Base-by-base conservation (phyloP, 169 alveolate genomes). In the Plasmodium vivax region DNA sequence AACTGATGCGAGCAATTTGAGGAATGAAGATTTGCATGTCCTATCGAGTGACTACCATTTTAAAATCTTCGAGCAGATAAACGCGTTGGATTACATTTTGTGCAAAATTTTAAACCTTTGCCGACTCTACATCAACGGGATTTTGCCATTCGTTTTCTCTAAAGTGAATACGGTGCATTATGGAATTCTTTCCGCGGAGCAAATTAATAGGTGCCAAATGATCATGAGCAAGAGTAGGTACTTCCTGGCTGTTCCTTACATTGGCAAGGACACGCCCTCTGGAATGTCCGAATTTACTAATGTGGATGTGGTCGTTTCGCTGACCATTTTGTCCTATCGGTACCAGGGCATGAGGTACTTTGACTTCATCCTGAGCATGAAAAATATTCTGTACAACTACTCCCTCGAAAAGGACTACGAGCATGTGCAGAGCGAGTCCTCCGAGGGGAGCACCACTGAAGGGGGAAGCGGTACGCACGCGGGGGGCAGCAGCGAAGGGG, bases 191-290 rank as follows among this genome's bases (percentile, higher is more conserved):
- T 82, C 95, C 23, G 95, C 62, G 12, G 95, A 92, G 36, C 94
- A 82, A 58, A 92, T 85, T 16, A 92, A 94, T 95, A 93, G 68
- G 47, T 77, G 95, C 83, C 84, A 92, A 84, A 58, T 71, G 27
- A 51, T 73, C 19, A 85, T 94, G 92, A 96, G 97, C 8, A 93
- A 87, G 8, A 94, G 98, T n/a, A 96, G 99, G 62, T 97, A 96
- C 75, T 95, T 97, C 94, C 94, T 98, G 74, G 98, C 99, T 1
- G 98, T 98, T 36, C 99, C 99, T 19, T 98, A 97, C 84, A 97
- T 98, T 43, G 99, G 99, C 8, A 98, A 98, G 83, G 99, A 98
- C 95, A 96, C 99, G 32, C 99, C 99, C 2, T 96, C 98, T 45
- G 91, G 80, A 19, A 97, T 97, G 92, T 97, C 99, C 19, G 99